Evolutionary conservation across 2,329 filamentous ascomycete species (phyloP), one percentile per base, ranked within the genome.

Genomic region (Dactylellina haptotyla): DNA sequence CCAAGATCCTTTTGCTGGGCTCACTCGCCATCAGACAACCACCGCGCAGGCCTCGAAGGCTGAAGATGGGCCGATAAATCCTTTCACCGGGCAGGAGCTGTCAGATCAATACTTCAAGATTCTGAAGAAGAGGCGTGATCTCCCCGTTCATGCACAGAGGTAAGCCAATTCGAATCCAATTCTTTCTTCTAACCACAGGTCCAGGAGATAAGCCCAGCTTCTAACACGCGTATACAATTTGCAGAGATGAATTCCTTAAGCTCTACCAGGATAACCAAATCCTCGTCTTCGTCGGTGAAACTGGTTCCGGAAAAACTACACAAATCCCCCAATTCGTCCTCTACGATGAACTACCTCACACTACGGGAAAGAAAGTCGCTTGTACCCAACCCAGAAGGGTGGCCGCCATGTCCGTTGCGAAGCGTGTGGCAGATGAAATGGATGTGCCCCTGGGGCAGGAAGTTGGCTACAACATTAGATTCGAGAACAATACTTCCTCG

Each of bases 241-340:
- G 25, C 45, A 91, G 91, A 81, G 88, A 95, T 82, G 95, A 99
- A 80, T 99, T 99, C 80, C 86, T 99, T 72, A 84, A 93, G 79
- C 87, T 96, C 79, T 99, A 96, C 83, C 96, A 99, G 79, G 88
- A 90, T 78, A 92, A 89, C 23, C 95, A 99, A 83, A 97, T 99
- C 77, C 88, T 99, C 74, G 95, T 99, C 79, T 97, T 99, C 79
- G 95, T 99, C 76, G 95, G 95, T 84, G 95, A 99, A 85, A 99
- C 95, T 6, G 95, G 96, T 87, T 99, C 95, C 77, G 95, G 95
- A 84, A 99, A 99, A 84, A 99, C 95, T 3, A 99, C 95, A 0
- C 95, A 99, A 84, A 98, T 99, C 75, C 95, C 95, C 1, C 95
- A 99, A 81, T 99, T 97, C 81, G 94, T 99, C 76, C 88, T 99